Conservation (phyloP, 2,329 filamentous ascomycete species). For the Dactylellina parvicollis region DNA sequence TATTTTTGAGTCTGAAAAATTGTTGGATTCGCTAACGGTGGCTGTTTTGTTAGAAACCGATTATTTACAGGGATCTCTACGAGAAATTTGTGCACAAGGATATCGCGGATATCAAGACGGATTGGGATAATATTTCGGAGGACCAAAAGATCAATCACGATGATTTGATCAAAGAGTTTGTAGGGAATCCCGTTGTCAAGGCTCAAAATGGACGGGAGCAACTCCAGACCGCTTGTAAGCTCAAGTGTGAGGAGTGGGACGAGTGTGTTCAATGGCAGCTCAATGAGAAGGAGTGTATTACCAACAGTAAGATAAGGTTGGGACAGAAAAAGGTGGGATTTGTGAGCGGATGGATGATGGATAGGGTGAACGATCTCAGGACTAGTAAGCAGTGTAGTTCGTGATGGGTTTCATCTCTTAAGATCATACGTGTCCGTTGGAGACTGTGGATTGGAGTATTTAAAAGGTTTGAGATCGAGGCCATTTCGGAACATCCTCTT, state of each 20-base stretch:
- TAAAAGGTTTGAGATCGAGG: too few species aligned
- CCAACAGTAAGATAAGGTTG: slow-evolving; percentile 1
- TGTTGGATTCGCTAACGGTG: background rate
- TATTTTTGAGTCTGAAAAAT: background rate
- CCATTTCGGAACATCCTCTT: too few species aligned
- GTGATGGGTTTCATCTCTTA: too few species aligned
- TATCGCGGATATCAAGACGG: slow-evolving; percentile 9
- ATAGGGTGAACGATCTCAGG: slow-evolving; percentile 16
- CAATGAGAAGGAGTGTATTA: slow-evolving; percentile 28
- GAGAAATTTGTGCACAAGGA: slow-evolving; percentile 34
- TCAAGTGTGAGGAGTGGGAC: slow-evolving; percentile 25
- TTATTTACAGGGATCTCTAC: slow-evolving; percentile 35
- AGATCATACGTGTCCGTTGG: too few species aligned
- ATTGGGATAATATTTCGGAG: slow-evolving; percentile 36
- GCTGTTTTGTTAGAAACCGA: slow-evolving; percentile 10
- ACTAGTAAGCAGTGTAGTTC: slow-evolving; percentile 12
- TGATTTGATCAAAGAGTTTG: slow-evolving; percentile 7
- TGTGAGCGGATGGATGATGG: slow-evolving; percentile 23
- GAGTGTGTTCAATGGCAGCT: slow-evolving; percentile 37
- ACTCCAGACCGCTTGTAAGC: slow-evolving; percentile 7
- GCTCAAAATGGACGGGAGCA: slow-evolving; percentile 19
- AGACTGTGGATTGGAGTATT: too few species aligned
- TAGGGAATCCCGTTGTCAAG: background rate
- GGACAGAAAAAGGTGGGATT: slow-evolving; percentile 20
- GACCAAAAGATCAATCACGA: slow-evolving; percentile 3